Evolutionary conservation across 768 basidiomycete genomes (phyloP).

Genomic region (Leccinum disarticulatum): DNA sequence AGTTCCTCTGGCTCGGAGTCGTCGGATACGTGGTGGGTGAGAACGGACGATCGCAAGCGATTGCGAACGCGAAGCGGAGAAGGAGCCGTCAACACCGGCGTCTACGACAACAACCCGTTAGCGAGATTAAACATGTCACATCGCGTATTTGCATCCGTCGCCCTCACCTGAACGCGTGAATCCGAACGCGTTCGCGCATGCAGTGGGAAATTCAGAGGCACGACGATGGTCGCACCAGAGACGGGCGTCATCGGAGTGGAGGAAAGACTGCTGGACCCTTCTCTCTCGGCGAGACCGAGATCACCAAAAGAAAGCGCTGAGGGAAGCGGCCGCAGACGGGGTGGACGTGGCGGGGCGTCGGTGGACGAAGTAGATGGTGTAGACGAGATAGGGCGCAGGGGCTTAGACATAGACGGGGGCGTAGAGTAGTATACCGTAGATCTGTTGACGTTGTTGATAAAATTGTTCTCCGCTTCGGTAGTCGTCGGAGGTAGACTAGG

Average conservation of each 20-base stretch:
- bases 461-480: conserved; percentile 10
- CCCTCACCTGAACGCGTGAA: neutral
- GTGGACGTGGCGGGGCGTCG: neutral
- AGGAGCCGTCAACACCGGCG: neutral
- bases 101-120: neutral
- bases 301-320: neutral
- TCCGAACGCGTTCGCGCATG: neutral
- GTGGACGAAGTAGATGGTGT: neutral
- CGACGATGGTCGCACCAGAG: neutral
- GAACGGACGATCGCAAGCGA: conserved; percentile 35
- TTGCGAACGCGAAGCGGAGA: neutral
- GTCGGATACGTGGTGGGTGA: conserved; percentile 58
- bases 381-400: neutral
- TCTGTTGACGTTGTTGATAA: conserved; percentile 15
- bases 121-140: neutral
- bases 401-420: neutral
- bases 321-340: neutral
- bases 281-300: neutral
- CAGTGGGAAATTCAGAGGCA: neutral
- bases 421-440: conserved; percentile 8
- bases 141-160: neutral
- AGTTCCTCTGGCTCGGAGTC: conserved; percentile 66
- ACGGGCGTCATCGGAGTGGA: neutral
- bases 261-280: neutral
- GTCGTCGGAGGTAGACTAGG: conserved; percentile 38